Conservation (phyloP, 116 monocot genomes). For the Dioscorea cayenensis region DNA sequence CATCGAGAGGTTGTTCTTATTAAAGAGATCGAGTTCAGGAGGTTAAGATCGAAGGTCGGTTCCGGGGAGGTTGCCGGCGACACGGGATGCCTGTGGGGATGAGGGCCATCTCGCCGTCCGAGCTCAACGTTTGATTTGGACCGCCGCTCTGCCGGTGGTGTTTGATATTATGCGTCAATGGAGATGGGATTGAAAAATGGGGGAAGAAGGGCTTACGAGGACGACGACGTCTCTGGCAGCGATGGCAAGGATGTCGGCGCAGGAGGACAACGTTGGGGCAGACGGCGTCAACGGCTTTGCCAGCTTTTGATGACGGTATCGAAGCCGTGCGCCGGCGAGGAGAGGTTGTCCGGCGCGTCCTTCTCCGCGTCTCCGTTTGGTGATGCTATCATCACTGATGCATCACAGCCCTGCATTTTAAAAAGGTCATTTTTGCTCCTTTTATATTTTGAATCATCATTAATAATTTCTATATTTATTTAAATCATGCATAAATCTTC, state of each 20-base stretch:
- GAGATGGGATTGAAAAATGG: no score
- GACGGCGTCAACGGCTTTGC: constrained; percentile 7
- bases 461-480: neutral
- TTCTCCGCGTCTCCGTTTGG: constrained; percentile 14
- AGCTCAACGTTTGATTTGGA: constrained; percentile 18
- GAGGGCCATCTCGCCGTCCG: constrained; percentile 25
- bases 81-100: constrained; percentile 11
- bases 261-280: constrained; percentile 18
- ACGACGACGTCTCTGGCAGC: constrained; percentile 20
- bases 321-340: constrained; percentile 19
- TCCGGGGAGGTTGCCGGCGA: constrained; percentile 20
- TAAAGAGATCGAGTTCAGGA: constrained; percentile 17
- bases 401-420: constrained; percentile 18
- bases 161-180: neutral
- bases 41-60: constrained; percentile 12
- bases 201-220: constrained; percentile 22
- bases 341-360: constrained; percentile 8
- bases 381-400: constrained; percentile 7
- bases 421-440: neutral
- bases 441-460: neutral
- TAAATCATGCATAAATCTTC: neutral
- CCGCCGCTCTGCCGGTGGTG: constrained; percentile 8
- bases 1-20: constrained; percentile 15
- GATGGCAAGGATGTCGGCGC: constrained; percentile 20
- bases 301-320: constrained; percentile 19